phyloP scores from a whole-genome alignment of 2,329 filamentous ascomycete species.

The Colletotrichum theobromicola region DNA sequence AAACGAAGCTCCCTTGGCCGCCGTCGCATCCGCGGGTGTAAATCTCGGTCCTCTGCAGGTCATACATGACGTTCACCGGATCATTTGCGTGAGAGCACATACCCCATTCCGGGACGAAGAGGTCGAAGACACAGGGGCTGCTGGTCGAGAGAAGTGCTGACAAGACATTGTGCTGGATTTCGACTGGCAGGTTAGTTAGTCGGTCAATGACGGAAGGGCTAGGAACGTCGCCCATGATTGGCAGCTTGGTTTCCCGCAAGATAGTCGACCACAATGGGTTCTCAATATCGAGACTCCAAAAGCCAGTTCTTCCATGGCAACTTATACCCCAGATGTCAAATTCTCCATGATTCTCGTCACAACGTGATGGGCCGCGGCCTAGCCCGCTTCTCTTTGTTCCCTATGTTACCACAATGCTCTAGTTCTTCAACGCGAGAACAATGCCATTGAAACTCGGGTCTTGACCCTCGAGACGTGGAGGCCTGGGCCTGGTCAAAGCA shows the following conservation, averaged over 20 bases:
- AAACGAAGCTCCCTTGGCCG: not conserved
- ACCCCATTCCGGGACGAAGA: constrained; percentile 14
- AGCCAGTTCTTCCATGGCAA: too few relatives aligned
- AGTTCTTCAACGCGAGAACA: not conserved
- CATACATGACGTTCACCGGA: constrained; percentile 3
- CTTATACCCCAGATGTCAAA: not conserved
- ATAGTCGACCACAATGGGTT: not conserved
- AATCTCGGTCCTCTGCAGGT: constrained; percentile 10
- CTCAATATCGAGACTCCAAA: not conserved
- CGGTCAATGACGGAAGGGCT: not conserved
- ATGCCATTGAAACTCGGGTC: not conserved
- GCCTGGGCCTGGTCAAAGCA: not conserved
- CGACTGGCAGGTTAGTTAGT: constrained; percentile 1
- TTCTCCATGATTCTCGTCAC: not conserved
- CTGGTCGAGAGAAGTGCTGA: not conserved
- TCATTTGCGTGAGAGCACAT: constrained; percentile 4
- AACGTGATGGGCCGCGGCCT: not conserved
- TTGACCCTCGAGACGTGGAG: not conserved
- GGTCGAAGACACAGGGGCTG: constrained; percentile 3
- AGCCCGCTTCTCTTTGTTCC: constrained; percentile 5
- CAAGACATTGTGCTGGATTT: constrained; percentile 7
- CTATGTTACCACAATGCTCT: not conserved
- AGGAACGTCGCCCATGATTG: not conserved
- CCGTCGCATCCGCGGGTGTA: not conserved
- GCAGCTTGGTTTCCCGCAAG: not conserved